phyloP scores from a whole-genome alignment of 345 rosid genomes.

The Bruguiera parviflora region DNA sequence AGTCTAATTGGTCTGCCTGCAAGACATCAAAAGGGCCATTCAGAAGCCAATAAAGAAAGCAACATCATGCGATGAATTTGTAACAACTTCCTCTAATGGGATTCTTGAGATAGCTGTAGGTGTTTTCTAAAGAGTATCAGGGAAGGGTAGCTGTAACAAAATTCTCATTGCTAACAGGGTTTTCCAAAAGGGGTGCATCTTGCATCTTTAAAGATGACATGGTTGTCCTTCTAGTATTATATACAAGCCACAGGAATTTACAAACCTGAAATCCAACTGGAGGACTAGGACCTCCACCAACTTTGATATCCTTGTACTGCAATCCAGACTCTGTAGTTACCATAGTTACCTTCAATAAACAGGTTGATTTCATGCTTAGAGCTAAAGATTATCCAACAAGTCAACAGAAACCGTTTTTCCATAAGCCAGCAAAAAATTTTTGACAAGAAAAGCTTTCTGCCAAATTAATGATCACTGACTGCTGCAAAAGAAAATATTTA shows the following conservation, averaged over 20 bases:
- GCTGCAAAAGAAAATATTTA: background rate
- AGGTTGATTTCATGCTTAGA: constrained; percentile 9
- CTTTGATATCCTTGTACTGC: constrained; percentile 87
- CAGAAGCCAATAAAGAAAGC: too few species aligned
- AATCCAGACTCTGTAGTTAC: constrained; percentile 87
- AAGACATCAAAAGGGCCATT: too few species aligned
- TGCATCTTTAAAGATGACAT: background rate
- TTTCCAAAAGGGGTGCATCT: too few species aligned
- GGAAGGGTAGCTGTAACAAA: background rate
- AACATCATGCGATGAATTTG: too few species aligned
- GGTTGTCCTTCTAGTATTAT: background rate
- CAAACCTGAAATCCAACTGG: constrained; percentile 86
- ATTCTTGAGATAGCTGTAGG: too few species aligned
- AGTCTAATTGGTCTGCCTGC: too few species aligned
- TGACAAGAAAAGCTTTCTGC: too few species aligned
- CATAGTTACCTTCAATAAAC: constrained; percentile 64
- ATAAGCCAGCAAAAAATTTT: background rate
- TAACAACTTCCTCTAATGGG: too few species aligned
- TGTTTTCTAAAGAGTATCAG: too few species aligned
- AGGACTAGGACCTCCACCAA: constrained; percentile 82
- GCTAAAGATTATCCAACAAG: background rate
- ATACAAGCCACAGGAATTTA: constrained; percentile 3
- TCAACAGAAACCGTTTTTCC: background rate
- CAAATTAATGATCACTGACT: too few species aligned
- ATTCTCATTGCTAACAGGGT: too few species aligned